Evolutionary conservation across 2,329 filamentous ascomycete genomes (phyloP), one percentile per base, ranked within the genome.

Genomic region (Aspergillus sp.): DNA sequence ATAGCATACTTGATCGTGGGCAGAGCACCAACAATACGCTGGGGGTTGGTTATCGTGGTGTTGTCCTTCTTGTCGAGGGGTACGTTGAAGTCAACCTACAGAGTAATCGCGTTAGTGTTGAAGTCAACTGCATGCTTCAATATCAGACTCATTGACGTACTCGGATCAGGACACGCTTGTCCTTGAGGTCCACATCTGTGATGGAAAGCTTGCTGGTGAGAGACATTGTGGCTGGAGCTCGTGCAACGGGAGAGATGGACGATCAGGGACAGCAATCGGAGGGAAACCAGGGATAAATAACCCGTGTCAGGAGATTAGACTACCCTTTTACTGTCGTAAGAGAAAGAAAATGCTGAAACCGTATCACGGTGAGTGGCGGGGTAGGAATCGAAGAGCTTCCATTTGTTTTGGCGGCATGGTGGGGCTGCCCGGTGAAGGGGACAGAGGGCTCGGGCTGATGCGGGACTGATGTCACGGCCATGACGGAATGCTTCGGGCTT

Each of bases 51-150:
- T 78, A 99, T 87, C 57, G 96, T 93, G 82, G 92, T 96, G 76
- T 95, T 84, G 44, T 52, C 49, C 21, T 52, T 43, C 68, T 83
- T 86, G 76, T 99, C 92, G 73, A 99, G 91, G 64, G 95, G 95
- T 57, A 99, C 96, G 81, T 99, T 99, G 88, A 99, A 99, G 86
- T 99, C 95, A 77, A 99, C 93, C 93, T 96, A 71, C 52, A 43
- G 23, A 58, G 9, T 61, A 59, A 17, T 50, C 48, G n/a, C 3
- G 35, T 63, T 58, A 64, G 59, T 48, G 27, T 17, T 31, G 5
- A 37, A 37, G 23, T 37, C 21, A 51, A 8, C 55, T 21, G 41
- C n/a, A 9, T n/a, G 70, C 63, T 60, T 52, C 60, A 43, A 44
- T 39, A 44, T 47, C 35, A 23, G 19, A 31, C 8, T 31, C 23